Conservation (phyloP, 2,329 filamentous ascomycete genomes). For the Capronia coronata region DNA sequence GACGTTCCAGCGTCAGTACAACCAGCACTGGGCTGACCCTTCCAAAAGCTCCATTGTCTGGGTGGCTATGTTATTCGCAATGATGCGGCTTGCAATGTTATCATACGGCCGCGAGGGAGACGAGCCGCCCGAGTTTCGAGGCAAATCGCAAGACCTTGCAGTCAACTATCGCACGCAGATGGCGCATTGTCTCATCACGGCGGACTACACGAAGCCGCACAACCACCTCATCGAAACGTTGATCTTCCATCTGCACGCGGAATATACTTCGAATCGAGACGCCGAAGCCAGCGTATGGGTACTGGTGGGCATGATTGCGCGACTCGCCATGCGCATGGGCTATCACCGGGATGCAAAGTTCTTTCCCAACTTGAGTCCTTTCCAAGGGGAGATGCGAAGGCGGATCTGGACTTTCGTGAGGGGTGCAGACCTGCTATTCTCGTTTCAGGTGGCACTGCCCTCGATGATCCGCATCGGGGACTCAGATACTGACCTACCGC, state of each 20-base stretch:
- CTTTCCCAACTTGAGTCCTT: slow-evolving; percentile 53
- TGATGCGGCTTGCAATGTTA: slow-evolving; percentile 59
- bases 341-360: slow-evolving; percentile 57
- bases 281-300: slow-evolving; percentile 56
- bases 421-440: slow-evolving; percentile 58
- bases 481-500: slow-evolving; percentile 55
- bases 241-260: slow-evolving; percentile 56
- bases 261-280: slow-evolving; percentile 54
- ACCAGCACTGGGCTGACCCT: slow-evolving; percentile 56
- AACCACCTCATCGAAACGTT: slow-evolving; percentile 56
- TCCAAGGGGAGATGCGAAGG: slow-evolving; percentile 54
- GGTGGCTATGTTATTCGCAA: slow-evolving; percentile 57
- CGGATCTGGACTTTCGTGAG: slow-evolving; percentile 46
- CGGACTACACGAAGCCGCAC: slow-evolving; percentile 59
- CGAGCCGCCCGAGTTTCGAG: slow-evolving; percentile 57
- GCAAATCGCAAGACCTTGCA: slow-evolving; percentile 47
- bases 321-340: slow-evolving; percentile 60
- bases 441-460: slow-evolving; percentile 62
- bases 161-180: slow-evolving; percentile 47
- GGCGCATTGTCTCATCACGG: slow-evolving; percentile 56
- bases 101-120: slow-evolving; percentile 57
- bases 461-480: slow-evolving; percentile 59
- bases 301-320: slow-evolving; percentile 53
- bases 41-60: slow-evolving; percentile 53
- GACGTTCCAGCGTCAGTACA: slow-evolving; percentile 70